phyloP scores from a whole-genome alignment of 2,329 filamentous ascomycete genomes.

The Fusarium tricinctum region DNA sequence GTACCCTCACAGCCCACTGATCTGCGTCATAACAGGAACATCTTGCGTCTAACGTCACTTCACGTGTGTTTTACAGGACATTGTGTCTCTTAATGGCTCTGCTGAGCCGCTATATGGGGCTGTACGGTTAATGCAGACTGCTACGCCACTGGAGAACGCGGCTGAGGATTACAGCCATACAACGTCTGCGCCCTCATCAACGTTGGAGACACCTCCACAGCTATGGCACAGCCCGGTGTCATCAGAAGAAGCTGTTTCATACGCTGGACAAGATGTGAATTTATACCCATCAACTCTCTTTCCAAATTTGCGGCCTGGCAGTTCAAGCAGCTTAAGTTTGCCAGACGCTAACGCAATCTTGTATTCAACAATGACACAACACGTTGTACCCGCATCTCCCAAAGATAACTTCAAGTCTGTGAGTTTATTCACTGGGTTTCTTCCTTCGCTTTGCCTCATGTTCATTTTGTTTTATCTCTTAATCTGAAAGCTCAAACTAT shows the following conservation, averaged over 20 bases:
- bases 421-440: neutral
- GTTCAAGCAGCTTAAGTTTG: constrained; percentile 8
- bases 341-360: constrained; percentile 2
- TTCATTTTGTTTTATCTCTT: no score
- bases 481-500: neutral
- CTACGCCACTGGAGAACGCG: neutral
- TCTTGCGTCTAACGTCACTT: constrained; percentile 1
- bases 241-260: neutral
- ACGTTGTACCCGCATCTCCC: neutral
- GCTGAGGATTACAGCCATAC: constrained; percentile 8
- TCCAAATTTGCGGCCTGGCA: neutral
- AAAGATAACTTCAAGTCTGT: neutral
- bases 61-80: neutral
- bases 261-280: neutral
- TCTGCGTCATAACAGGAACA: neutral
- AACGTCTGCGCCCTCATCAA: neutral
- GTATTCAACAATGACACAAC: neutral
- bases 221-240: neutral
- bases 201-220: neutral
- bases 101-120: constrained; percentile 1
- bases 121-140: constrained; percentile 1
- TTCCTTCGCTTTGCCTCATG: neutral
- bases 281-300: constrained; percentile 1
- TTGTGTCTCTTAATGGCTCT: constrained; percentile 1
- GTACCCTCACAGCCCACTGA: neutral